Evolutionary conservation across 179 eudicot genomes (phyloP).

Genomic region (Silene noctiflora): DNA sequence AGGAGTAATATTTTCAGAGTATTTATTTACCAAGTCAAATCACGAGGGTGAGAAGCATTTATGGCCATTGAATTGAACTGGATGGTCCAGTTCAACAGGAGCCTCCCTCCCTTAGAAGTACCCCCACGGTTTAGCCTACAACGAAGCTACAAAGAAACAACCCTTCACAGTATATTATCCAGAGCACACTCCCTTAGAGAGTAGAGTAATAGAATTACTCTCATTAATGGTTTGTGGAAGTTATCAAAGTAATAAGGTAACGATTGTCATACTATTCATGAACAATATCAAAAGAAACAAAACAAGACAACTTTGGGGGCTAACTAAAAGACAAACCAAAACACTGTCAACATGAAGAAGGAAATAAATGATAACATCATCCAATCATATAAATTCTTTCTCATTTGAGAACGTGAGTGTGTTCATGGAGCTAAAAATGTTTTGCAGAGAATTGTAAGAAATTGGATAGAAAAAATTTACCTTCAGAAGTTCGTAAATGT

Average conservation of each 20-base stretch:
- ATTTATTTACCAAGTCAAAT: no score
- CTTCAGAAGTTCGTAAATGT: slow-evolving; percentile 90
- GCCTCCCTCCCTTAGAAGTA: no score
- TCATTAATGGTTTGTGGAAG: neutral
- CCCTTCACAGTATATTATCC: no score
- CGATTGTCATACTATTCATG: neutral
- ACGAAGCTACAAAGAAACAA: no score
- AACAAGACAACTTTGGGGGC: neutral
- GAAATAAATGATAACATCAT: neutral
- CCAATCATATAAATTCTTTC: neutral
- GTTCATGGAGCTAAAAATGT: neutral
- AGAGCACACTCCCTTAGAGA: no score
- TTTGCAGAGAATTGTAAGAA: neutral
- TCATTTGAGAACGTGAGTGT: neutral
- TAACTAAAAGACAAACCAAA: neutral
- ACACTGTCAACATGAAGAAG: neutral
- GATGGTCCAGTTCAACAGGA: no score
- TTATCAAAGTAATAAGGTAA: neutral
- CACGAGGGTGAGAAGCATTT: no score
- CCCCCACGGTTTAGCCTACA: no score
- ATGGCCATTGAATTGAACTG: no score
- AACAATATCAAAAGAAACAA: neutral
- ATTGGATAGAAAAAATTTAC: slow-evolving; percentile 29
- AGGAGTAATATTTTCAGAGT: no score
- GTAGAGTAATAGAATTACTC: neutral